A percentile compares a stretch with the other conserved stretches of the same genome.
Conservation (phyloP, 108 stramenopile genomes). For the Pseudonitzschia multiseries region DNA sequence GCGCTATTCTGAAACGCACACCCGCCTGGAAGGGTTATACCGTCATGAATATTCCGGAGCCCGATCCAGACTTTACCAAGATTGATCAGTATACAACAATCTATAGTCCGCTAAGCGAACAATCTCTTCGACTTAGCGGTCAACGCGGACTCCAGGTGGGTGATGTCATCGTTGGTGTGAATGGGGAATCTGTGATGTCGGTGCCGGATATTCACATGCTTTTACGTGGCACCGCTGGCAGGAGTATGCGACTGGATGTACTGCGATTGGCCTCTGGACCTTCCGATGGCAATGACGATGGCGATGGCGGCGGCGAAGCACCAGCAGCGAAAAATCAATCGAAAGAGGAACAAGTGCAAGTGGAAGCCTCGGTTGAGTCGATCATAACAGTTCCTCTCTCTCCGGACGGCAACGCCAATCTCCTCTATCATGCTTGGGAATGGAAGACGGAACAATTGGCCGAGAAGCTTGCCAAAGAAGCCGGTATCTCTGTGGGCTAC, state of each 20-base stretch:
- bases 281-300: too few relatives aligned
- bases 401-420: constrained; percentile 32
- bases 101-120: constrained; percentile 62
- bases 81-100: constrained; percentile 45
- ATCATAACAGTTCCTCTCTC: constrained; percentile 58
- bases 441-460: constrained; percentile 61
- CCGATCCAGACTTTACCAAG: constrained; percentile 68
- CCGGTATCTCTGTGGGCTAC: constrained; percentile 70
- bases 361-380: constrained; percentile 31
- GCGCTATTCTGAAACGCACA: constrained; percentile 52
- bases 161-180: constrained; percentile 72
- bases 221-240: constrained; percentile 54
- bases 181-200: constrained; percentile 68
- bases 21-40: constrained; percentile 66
- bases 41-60: constrained; percentile 49
- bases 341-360: constrained; percentile 5
- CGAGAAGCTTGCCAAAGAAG: constrained; percentile 44
- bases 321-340: not conserved
- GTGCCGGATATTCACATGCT: constrained; percentile 70
- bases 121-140: constrained; percentile 49
- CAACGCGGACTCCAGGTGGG: constrained; percentile 63
- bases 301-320: not conserved
- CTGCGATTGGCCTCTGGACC: constrained; percentile 44
- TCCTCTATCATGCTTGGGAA: constrained; percentile 71
- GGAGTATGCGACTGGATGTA: constrained; percentile 61